Evolutionary conservation across 1,139 yeast species (phyloP).

Genomic region (Pichia sp.): DNA sequence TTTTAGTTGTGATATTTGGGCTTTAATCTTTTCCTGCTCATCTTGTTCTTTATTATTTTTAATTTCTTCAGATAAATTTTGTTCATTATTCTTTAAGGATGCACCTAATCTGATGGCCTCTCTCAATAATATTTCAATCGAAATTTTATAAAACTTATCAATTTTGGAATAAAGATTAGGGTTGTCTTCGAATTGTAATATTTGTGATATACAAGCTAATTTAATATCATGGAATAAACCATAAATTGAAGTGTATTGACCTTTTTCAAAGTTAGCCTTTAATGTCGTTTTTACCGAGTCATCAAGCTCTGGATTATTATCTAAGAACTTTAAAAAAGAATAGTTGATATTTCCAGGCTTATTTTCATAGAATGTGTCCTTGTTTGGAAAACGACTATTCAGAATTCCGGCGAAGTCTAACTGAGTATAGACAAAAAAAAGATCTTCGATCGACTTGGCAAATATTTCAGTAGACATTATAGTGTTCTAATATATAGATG

Average conservation of each 20-base stretch:
- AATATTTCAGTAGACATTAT: conserved; percentile 1
- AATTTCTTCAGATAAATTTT: conserved; percentile 3
- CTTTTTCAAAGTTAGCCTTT: conserved; percentile 28
- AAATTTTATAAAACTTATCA: conserved; percentile 64
- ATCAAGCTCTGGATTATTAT: conserved; percentile 18
- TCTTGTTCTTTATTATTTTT: background rate
- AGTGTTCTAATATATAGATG: background rate
- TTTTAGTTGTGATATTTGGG: conserved; percentile 12
- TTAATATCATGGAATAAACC: conserved; percentile 69
- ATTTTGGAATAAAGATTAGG: conserved; percentile 48
- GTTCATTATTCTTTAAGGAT: conserved; percentile 7
- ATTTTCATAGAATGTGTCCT: conserved; percentile 36
- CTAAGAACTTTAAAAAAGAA: conserved; percentile 36
- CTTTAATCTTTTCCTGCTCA: conserved; percentile 8
- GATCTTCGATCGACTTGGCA: conserved; percentile 4
- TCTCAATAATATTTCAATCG: conserved; percentile 65
- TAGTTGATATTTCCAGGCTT: conserved; percentile 38
- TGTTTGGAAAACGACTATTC: conserved; percentile 11
- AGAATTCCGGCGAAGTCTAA: conserved; percentile 10
- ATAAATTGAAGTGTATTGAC: conserved; percentile 43
- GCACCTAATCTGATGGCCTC: conserved; percentile 54
- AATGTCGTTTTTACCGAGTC: conserved; percentile 32
- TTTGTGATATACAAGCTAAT: conserved; percentile 45
- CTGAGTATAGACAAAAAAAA: conserved; percentile 8
- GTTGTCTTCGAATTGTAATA: conserved; percentile 22